phyloP scores from a whole-genome alignment of 306 rosid genomes.

The Pyrus bretschneideri region DNA sequence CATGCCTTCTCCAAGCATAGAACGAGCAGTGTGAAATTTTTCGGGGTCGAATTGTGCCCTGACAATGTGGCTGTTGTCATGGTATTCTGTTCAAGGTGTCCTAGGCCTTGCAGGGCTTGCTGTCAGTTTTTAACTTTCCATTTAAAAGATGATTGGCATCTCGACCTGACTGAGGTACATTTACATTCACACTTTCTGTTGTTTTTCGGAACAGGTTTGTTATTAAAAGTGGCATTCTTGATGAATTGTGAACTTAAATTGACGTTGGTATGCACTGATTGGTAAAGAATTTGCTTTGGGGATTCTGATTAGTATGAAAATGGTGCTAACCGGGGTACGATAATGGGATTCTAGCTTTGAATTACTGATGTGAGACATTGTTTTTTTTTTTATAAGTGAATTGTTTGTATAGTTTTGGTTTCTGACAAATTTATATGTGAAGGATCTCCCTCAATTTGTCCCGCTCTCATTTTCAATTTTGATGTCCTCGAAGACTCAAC shows the following conservation, averaged over 20 bases:
- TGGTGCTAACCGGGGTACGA: not conserved
- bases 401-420: too few relatives aligned
- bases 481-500: too few relatives aligned
- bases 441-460: too few relatives aligned
- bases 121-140: slow-evolving; percentile 44
- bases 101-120: slow-evolving; percentile 91
- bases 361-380: too few relatives aligned
- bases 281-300: not conserved
- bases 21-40: slow-evolving; percentile 33
- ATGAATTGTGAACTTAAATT: not conserved
- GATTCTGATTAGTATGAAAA: not conserved
- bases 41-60: slow-evolving; percentile 68
- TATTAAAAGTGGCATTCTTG: not conserved
- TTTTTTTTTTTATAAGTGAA: too few relatives aligned
- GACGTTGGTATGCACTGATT: slow-evolving; percentile 25
- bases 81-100: slow-evolving; percentile 99
- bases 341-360: not conserved
- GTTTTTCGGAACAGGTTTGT: not conserved
- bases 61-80: slow-evolving; percentile 84
- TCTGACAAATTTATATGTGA: too few relatives aligned
- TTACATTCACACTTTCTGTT: slow-evolving; percentile 1
- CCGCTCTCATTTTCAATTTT: too few relatives aligned
- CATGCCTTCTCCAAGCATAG: slow-evolving; percentile 25
- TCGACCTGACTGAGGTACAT: slow-evolving; percentile 91
- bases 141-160: slow-evolving; percentile 84